phyloP scores from a whole-genome alignment of 2,329 filamentous ascomycete genomes.

The Botryosphaeria dothidea region DNA sequence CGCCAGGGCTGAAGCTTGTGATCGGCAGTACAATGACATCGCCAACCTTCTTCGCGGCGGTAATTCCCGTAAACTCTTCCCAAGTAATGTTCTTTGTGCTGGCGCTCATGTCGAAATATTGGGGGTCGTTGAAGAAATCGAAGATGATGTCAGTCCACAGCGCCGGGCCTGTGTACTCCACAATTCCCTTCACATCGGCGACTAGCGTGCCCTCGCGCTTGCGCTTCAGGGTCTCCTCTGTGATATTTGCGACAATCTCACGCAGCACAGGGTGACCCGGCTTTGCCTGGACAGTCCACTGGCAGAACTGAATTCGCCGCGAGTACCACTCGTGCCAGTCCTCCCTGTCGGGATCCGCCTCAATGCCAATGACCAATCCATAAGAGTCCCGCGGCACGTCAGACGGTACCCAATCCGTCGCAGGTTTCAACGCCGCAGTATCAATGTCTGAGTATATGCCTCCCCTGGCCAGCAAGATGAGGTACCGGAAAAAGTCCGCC shows the following conservation, averaged over 20 bases:
- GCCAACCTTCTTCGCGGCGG: conserved; percentile 78
- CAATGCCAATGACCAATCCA: conserved; percentile 89
- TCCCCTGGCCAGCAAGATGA: conserved; percentile 72
- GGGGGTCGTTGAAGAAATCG: conserved; percentile 86
- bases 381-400: conserved; percentile 75
- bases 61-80: conserved; percentile 87
- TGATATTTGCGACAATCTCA: conserved; percentile 84
- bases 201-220: conserved; percentile 68
- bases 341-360: conserved; percentile 88
- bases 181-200: conserved; percentile 70
- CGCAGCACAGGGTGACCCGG: conserved; percentile 89
- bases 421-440: conserved; percentile 79
- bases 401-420: conserved; percentile 82
- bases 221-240: conserved; percentile 73
- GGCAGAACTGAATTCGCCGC: conserved; percentile 94
- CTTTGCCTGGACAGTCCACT: conserved; percentile 98
- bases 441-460: conserved; percentile 84
- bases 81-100: conserved; percentile 77
- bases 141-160: conserved; percentile 94
- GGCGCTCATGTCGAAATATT: conserved; percentile 78
- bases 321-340: conserved; percentile 98
- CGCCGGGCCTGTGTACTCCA: conserved; percentile 92
- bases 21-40: conserved; percentile 94
- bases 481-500: conserved; percentile 67
- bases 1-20: conserved; percentile 94